Conservation (phyloP, 2,329 filamentous ascomycete species). For the Alternaria dauci region DNA sequence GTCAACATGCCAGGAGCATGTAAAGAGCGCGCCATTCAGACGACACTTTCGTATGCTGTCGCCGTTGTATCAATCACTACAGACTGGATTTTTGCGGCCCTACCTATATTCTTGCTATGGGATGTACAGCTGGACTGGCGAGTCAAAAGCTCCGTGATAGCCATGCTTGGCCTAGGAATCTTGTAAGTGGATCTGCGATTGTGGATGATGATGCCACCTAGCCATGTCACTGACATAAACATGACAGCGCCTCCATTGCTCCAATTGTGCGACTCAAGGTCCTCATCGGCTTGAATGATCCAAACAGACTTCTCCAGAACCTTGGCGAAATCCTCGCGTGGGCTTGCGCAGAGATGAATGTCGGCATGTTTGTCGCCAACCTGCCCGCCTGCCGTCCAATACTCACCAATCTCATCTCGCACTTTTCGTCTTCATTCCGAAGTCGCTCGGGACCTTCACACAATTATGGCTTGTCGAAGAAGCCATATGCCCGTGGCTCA, state of each 20-base stretch:
- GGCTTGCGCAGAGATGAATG: constrained; percentile 17
- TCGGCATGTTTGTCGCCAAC: constrained; percentile 17
- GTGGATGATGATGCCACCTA: neutral
- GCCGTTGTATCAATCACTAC: constrained; percentile 12
- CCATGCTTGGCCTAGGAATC: constrained; percentile 13
- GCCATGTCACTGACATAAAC: too few relatives aligned
- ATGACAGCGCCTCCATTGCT: constrained; percentile 12
- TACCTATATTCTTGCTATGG: constrained; percentile 16
- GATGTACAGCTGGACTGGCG: constrained; percentile 16
- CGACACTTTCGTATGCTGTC: constrained; percentile 11
- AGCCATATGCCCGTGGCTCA: neutral
- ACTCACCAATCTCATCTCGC: constrained; percentile 11
- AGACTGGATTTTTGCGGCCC: constrained; percentile 15
- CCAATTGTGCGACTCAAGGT: constrained; percentile 15
- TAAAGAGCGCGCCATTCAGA: constrained; percentile 9
- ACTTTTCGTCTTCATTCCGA: constrained; percentile 9
- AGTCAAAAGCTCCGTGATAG: constrained; percentile 13
- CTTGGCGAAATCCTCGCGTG: constrained; percentile 14
- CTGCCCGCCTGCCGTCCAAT: constrained; percentile 15
- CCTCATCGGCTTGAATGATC: constrained; percentile 13
- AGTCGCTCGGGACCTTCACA: neutral
- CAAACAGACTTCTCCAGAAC: constrained; percentile 4
- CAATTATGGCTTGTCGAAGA: neutral
- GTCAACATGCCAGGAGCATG: constrained; percentile 1
- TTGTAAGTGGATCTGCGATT: neutral